Base-by-base conservation (phyloP, 805 yeast species). In the Candida methanosorbosa region DNA sequence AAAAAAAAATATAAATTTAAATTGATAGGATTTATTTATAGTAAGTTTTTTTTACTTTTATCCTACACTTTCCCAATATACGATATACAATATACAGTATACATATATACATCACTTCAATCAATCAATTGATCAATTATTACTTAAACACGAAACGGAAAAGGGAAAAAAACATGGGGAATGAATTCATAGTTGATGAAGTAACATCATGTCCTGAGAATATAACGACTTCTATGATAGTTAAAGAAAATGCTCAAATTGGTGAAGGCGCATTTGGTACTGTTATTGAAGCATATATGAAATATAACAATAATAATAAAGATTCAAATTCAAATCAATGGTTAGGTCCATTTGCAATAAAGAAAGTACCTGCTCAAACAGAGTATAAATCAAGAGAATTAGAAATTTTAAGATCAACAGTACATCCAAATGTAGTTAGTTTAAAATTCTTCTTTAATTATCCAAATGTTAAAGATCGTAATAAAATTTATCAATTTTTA, bases 221-320 rank as follows among this genome's bases (percentile, higher is more conserved):
- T 30, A 54, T 58, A 12, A 59, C 70, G 6, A 64, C 66, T 45
- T 72, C 76, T 35, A 82, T 82, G 90, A 60, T 75, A 24, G 71
- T 83, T 17, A 73, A 69, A 44, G 90, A 83, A 49, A 75, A 78
- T 51, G 77, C 78, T 38, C 74, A 76, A 48, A 80, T 83, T 34
- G 94, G 94, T 9, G 85, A 82, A 56, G 94, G 94, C 28, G 92
- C 92, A 5, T 83, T 83, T 50, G 94, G 94, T 26, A 81, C 85
- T 3, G 94, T 83, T 9, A 78, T 80, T 12, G 87, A 81, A 51
- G 90, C 92, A 1, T 72, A 74, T 42, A 60, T 54, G 46, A 49
- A 42, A 39, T 18, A 23, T 8, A 15, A 9, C 13, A 23, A 19
- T 30, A 21, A 21, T 21, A 21, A 21, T 11, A 21, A 24, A 21